Percentiles rank a stretch among this genome's conserved stretches.
phyloP scores from a whole-genome alignment of 1,284 basidiomycete species.

The Ceratobasidium sp. region DNA sequence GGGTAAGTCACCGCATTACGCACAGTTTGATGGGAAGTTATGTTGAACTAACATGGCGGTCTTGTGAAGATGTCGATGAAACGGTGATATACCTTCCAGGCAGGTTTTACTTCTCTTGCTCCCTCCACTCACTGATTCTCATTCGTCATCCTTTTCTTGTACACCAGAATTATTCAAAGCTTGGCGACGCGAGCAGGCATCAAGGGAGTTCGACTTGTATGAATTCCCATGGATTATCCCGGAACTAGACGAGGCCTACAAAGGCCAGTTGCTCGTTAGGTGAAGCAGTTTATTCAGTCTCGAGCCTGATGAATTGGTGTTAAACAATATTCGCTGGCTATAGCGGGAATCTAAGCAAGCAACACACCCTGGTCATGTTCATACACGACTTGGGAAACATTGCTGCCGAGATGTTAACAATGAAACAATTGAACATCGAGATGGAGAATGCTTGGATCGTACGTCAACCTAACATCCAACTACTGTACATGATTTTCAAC shows the following conservation, averaged over 20 bases:
- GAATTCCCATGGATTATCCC: constrained; percentile 48
- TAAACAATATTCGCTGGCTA: constrained; percentile 54
- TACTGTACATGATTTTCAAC: constrained; percentile 80
- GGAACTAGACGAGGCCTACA: constrained; percentile 41
- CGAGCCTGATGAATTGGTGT: constrained; percentile 48
- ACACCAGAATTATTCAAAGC: constrained; percentile 28
- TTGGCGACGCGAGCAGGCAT: constrained; percentile 35
- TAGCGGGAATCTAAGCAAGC: constrained; percentile 79
- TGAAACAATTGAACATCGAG: constrained; percentile 60
- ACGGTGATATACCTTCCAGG: constrained; percentile 74
- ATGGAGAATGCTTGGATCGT: constrained; percentile 41
- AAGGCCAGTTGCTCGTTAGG: constrained; percentile 44
- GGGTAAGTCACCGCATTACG: constrained; percentile 58
- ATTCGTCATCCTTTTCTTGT: constrained; percentile 4
- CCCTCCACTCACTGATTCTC: not conserved
- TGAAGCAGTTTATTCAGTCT: constrained; percentile 2
- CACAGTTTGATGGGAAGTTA: constrained; percentile 1
- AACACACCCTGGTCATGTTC: constrained; percentile 74
- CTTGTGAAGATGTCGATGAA: constrained; percentile 63
- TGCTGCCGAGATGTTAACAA: constrained; percentile 71
- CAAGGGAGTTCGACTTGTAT: constrained; percentile 45
- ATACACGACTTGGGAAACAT: constrained; percentile 39
- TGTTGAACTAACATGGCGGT: constrained; percentile 37
- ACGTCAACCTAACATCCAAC: constrained; percentile 61
- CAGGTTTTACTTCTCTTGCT: constrained; percentile 48